A percentile compares a stretch with the other conserved stretches of the same genome.
Evolutionary conservation across 371 early-diverging fungal species (phyloP).

Genomic region (Lichtheimia ornata): DNA sequence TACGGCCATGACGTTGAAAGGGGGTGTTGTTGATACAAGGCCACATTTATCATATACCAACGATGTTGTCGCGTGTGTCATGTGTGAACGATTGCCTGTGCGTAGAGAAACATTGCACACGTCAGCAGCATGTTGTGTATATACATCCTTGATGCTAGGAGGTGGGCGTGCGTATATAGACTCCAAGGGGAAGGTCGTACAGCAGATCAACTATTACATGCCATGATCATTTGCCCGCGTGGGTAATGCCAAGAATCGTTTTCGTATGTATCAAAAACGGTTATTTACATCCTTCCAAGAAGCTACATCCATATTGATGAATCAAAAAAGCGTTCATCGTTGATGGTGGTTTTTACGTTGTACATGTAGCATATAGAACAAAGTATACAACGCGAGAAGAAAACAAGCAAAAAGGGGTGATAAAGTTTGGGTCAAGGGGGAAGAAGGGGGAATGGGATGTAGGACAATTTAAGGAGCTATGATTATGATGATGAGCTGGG

Average conservation of each 20-base stretch:
- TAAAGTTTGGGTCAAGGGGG: background rate
- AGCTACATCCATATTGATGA: too few relatives aligned
- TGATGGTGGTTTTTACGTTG: slow-evolving; percentile 5
- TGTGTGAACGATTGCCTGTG: too few relatives aligned
- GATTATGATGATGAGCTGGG: slow-evolving; percentile 1
- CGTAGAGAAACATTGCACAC: too few relatives aligned
- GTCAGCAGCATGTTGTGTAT: too few relatives aligned
- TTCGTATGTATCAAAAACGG: background rate
- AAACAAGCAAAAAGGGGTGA: slow-evolving; percentile 1
- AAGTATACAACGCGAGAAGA: slow-evolving; percentile 1
- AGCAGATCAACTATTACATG: background rate
- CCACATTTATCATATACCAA: too few relatives aligned
- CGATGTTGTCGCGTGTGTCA: too few relatives aligned
- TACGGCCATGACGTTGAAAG: too few relatives aligned
- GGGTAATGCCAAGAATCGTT: background rate
- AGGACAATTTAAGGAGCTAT: too few relatives aligned
- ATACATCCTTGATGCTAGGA: too few relatives aligned
- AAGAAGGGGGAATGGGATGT: background rate
- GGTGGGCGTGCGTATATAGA: too few relatives aligned
- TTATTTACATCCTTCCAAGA: background rate
- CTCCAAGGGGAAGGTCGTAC: too few relatives aligned
- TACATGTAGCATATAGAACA: slow-evolving; percentile 4
- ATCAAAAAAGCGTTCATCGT: background rate
- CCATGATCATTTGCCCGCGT: background rate
- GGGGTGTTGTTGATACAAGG: too few relatives aligned